Conservation (phyloP, 345 rosid genomes). For the Mangifera indica region DNA sequence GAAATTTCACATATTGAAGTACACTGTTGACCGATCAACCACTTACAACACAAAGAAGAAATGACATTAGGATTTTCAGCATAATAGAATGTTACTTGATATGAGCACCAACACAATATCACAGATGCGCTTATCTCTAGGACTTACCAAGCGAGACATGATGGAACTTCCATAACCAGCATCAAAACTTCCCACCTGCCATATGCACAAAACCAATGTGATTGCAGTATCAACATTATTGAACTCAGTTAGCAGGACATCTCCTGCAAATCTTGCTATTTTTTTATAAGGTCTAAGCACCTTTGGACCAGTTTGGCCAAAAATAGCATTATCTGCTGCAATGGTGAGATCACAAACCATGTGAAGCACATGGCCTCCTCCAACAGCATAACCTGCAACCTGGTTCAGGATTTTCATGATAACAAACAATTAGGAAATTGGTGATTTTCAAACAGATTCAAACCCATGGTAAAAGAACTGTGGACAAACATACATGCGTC, state of each 20-base stretch:
- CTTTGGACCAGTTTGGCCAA: slow-evolving; percentile 99
- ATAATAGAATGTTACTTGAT: neutral
- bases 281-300: slow-evolving; percentile 28
- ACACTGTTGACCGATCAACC: neutral
- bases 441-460: neutral
- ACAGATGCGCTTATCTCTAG: neutral
- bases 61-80: neutral
- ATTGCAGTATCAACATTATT: neutral
- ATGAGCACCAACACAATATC: neutral
- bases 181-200: slow-evolving; percentile 98
- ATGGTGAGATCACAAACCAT: slow-evolving; percentile 96
- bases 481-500: neutral
- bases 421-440: neutral
- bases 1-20: neutral
- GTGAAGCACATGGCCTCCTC: slow-evolving; percentile 90
- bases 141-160: slow-evolving; percentile 90
- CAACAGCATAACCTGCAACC: slow-evolving; percentile 98
- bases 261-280: neutral
- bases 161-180: slow-evolving; percentile 96
- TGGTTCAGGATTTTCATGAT: slow-evolving; percentile 23
- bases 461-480: slow-evolving; percentile 1
- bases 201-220: neutral
- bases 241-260: neutral
- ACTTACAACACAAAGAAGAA: neutral
- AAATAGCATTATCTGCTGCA: slow-evolving; percentile 86